Conservation (phyloP, 2,329 filamentous ascomycete species). For the Geosmithia flava region DNA sequence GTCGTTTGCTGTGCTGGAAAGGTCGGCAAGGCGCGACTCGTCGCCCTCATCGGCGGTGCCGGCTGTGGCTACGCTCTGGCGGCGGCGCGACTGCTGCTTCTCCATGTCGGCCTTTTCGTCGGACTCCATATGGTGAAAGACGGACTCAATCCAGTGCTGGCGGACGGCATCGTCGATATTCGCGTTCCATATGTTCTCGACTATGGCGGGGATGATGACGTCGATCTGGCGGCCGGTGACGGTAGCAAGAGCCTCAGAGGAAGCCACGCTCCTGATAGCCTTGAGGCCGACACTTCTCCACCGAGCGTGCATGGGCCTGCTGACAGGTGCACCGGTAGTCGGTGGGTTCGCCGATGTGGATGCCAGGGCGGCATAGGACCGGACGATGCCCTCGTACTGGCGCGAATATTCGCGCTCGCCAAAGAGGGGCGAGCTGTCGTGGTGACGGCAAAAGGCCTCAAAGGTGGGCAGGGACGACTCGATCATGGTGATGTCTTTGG, state of each 20-base stretch:
- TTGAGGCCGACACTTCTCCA: slow-evolving; percentile 64
- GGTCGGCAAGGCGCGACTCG: slow-evolving; percentile 56
- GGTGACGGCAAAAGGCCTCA: slow-evolving; percentile 76
- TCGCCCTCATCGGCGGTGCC: slow-evolving; percentile 51
- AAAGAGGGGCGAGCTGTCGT: slow-evolving; percentile 74
- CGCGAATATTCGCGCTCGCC: slow-evolving; percentile 74
- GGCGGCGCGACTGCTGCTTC: slow-evolving; percentile 43
- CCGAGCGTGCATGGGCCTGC: slow-evolving; percentile 63
- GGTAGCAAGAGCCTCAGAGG: slow-evolving; percentile 66
- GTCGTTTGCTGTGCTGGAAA: slow-evolving; percentile 73
- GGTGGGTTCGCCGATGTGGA: slow-evolving; percentile 43
- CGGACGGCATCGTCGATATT: slow-evolving; percentile 36
- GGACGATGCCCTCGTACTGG: slow-evolving; percentile 74
- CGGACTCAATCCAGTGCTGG: slow-evolving; percentile 53
- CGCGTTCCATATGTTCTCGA: slow-evolving; percentile 63
- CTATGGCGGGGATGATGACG: slow-evolving; percentile 69
- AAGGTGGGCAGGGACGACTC: slow-evolving; percentile 83
- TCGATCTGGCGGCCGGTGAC: slow-evolving; percentile 66
- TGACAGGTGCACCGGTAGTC: slow-evolving; percentile 40
- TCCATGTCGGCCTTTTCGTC: slow-evolving; percentile 60
- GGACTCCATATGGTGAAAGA: slow-evolving; percentile 54
- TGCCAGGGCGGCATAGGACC: slow-evolving; percentile 68
- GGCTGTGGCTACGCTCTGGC: slow-evolving; percentile 71
- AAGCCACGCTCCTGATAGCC: slow-evolving; percentile 70
- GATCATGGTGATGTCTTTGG: slow-evolving; percentile 82